phyloP scores from a whole-genome alignment of 371 early-diverging fungal species.

The Cladochytrium tenue region DNA sequence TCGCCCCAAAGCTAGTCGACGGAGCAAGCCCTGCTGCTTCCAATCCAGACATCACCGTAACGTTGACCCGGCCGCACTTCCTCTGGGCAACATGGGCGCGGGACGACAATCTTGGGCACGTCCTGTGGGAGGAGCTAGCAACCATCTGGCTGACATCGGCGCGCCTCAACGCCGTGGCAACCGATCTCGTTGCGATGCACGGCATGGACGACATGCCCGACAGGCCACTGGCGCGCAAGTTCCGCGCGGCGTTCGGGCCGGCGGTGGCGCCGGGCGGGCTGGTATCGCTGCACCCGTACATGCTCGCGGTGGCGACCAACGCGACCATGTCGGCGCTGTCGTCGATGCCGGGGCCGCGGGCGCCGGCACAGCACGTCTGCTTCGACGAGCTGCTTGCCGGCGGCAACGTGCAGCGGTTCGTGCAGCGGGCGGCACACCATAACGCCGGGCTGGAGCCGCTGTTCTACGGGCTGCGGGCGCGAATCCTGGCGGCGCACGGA shows the following conservation, averaged over 20 bases:
- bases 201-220: slow-evolving; percentile 16
- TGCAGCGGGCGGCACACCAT: slow-evolving; percentile 15
- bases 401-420: slow-evolving; percentile 26
- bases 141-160: slow-evolving; percentile 25
- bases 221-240: slow-evolving; percentile 15
- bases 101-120: slow-evolving; percentile 33
- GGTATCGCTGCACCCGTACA: slow-evolving; percentile 14
- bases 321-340: no score
- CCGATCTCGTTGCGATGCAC: slow-evolving; percentile 26
- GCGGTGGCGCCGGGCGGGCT: slow-evolving; percentile 19
- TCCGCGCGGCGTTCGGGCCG: slow-evolving; percentile 22
- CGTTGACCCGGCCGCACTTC: slow-evolving; percentile 1
- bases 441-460: slow-evolving; percentile 31
- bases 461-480: slow-evolving; percentile 21
- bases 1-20: slow-evolving; percentile 9
- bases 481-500: slow-evolving; percentile 16
- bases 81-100: slow-evolving; percentile 21
- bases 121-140: slow-evolving; percentile 34
- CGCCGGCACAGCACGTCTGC: slow-evolving; percentile 18
- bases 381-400: slow-evolving; percentile 33
- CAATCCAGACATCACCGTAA: not conserved
- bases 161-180: slow-evolving; percentile 18
- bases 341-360: no score
- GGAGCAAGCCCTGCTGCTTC: not conserved
- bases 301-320: not conserved